Evolutionary conservation across 371 early-diverging fungal species (phyloP), one percentile per base, ranked within the genome.

Genomic region (Capillidium rhysosporum): DNA sequence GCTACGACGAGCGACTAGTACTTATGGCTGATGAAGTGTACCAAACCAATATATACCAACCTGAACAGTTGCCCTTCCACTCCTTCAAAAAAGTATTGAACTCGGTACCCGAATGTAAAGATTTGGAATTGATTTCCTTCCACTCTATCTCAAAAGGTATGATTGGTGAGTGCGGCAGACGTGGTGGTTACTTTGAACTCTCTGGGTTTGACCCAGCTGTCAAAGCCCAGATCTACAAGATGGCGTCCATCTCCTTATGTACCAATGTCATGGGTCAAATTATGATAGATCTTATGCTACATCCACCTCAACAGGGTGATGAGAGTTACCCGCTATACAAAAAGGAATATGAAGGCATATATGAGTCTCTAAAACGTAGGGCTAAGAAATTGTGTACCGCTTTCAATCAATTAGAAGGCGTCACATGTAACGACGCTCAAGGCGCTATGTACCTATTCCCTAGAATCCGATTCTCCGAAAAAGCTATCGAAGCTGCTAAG

Each of bases 401-500:
- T 9, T 85, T 96, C 65, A 92, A 92, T 63, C 49, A 57, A 8
- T 66, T 94, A 49, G 87, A 89, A 62, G 86, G 82, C n/a, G 84
- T 88, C 34, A 75, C 77, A 16, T 94, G 95, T 70, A 84, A 92
- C 60, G 65, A 69, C 49, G 93, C 94, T 20, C n/a, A 28, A 58
- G 98, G 98, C 21, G 85, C 98, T 48, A 88, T 97, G 93, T 95
- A 97, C 66, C 72, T 93, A 41, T 94, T 94, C 78, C 95, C 95
- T 8, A 70, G 63, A 43, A 73, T 97, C 39, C 59, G 65, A 12
- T 62, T 95, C 2, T 83, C 95, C 12, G 52, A 59, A 41, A 79
- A 75, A 55, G 86, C 86, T 24, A 66, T 92, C 25, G 77, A 75
- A 40, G 87, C 78, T 45, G 93, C 93, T 12, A 54, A 74, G 47